Base-by-base conservation (phyloP, 768 basidiomycete genomes). In the Peribolospora baueri region DNA sequence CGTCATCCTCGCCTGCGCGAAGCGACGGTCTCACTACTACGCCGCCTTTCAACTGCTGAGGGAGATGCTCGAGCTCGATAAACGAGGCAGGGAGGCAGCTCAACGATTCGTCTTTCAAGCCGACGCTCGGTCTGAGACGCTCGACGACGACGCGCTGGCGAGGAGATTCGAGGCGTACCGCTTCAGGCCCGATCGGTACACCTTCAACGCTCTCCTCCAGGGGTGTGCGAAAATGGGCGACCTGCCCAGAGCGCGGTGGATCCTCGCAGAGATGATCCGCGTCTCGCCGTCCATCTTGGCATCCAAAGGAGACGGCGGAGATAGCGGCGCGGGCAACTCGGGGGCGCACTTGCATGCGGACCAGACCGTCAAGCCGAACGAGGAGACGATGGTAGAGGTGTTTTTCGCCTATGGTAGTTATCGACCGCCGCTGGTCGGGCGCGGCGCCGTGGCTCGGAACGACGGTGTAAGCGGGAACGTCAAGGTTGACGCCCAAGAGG, bases 191-290 rank as follows among this genome's bases (percentile, higher is more conserved):
- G 76, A 79, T 56, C 65, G 71, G 46, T 71, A 73, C 42, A 82
- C 84, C 3, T 91, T 88, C 67, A 72, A 74, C 54, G 85, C 84
- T 0, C 67, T 97, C n/a, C 67, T 98, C 56, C 84, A 93, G 59
- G 87, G 86, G 2, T 81, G 84, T 42, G 93, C 86, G 66, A 73
- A 85, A 5, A 70, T 79, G 2, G 87, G 90, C 0, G 91, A 95
- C 65, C 67, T 98, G 25, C 71, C 74, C 3, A 73, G 85, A 50
- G 79, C 80, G 37, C 72, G 90, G 60, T 95, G 88, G 90, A 80
- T 95, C 57, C 70, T 97, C 54, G 83, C 81, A 1, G 87, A 93
- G 70, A 76, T 86, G 68, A 73, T 83, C 37, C 70, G 70, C n/a
- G 42, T 56, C 25, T 25, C 25, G 25, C 25, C 25, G 25, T 25